phyloP scores from a whole-genome alignment of 257 asterid genomes.

The Haberlea rhodopensis region DNA sequence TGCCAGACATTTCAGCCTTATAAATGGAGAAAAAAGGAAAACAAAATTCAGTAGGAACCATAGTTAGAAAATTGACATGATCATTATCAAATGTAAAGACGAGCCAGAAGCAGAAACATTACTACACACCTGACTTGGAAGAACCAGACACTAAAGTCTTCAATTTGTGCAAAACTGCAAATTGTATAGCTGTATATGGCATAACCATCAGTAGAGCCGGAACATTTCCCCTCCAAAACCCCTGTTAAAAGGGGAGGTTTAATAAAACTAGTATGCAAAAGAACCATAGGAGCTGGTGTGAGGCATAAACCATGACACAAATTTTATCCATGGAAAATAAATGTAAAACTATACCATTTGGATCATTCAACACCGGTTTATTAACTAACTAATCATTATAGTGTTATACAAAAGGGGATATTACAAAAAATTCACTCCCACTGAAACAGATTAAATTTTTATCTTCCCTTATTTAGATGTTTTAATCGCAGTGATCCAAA shows the following conservation, averaged over 20 bases:
- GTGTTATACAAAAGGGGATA: no score
- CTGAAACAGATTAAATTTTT: neutral
- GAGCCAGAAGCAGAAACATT: neutral
- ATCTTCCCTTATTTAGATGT: neutral
- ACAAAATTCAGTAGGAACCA: neutral
- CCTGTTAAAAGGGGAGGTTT: conserved; percentile 37
- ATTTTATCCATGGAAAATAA: neutral
- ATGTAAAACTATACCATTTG: no score
- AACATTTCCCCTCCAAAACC: conserved; percentile 97
- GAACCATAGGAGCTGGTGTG: neutral
- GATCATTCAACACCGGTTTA: neutral
- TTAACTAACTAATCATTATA: no score
- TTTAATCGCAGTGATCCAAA: neutral
- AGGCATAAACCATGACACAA: neutral
- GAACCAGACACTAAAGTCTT: conserved; percentile 85
- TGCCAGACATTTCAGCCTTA: neutral
- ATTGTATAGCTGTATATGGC: conserved; percentile 96
- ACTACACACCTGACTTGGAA: conserved; percentile 68
- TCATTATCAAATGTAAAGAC: neutral
- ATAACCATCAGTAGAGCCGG: conserved; percentile 96
- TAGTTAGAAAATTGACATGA: neutral
- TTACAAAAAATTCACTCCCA: neutral
- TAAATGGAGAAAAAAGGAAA: neutral
- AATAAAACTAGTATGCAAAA: neutral
- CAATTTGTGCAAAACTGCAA: conserved; percentile 70